Evolutionary conservation across 108 stramenopile species (phyloP), one percentile per base, ranked within the genome.

Genomic region (Skeletonema marinoi): DNA sequence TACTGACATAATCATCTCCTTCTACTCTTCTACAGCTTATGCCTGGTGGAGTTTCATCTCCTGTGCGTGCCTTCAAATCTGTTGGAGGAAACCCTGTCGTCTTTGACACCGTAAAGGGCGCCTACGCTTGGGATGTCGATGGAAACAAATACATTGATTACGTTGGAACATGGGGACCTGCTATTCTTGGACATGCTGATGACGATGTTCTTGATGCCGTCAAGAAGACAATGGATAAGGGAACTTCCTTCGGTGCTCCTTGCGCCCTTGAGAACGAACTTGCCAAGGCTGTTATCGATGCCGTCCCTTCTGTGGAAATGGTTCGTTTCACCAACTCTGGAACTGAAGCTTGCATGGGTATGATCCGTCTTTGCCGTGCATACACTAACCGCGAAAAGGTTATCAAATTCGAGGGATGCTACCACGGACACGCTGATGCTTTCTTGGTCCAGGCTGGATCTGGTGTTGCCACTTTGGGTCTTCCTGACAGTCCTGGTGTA

Each of bases 301-400:
- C 98, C 69, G 97, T 99, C 41, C 97, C 98, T 32, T 97, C 96
- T 33, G 97, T 99, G 21, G 98, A 99, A 86, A 99, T 99, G 98
- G 98, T 99, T 68, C 96, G 98, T 66, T 99, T 99, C 96, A 99
- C 98, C 83, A 99, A 99, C 86, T 97, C 96, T 19, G 98, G 98
- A 74, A 99, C 98, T 16, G 98, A 99, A 80, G 98, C 98, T 8
- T 98, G 97, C 90, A 98, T 98, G 98, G 97, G 98, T 80, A 97
- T 98, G 98, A 90, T 98, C 75, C 97, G 98, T 71, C 92, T 98
- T 64, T 95, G 95, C 39, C 98, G 98, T 66, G 98, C 98, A 67
- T 96, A 76, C 92, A 98, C 98, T 32, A 61, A 72, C 61, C 90
- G 97, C 32, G 96, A 98, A 79, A 97, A 97, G 87, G 86, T 98